Percentiles rank a stretch among this genome's conserved stretches.
Conservation (phyloP, 257 asterid species). For the Striga asiatica region DNA sequence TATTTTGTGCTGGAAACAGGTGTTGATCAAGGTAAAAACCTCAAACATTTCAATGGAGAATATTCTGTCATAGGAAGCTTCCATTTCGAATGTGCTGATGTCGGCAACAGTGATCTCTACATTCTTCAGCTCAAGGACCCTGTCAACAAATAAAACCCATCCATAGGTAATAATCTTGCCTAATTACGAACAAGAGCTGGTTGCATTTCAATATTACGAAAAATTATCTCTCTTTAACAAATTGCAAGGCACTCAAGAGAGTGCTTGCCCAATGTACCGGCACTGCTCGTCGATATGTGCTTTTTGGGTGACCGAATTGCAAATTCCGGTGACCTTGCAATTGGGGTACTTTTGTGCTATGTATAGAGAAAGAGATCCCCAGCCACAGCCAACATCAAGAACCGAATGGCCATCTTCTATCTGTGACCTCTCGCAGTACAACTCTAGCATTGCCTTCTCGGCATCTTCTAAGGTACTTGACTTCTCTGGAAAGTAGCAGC, state of each 20-base stretch:
- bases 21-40: slow-evolving; percentile 32
- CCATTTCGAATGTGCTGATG: slow-evolving; percentile 68
- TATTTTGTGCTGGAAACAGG: not conserved
- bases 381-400: slow-evolving; percentile 96
- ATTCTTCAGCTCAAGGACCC: slow-evolving; percentile 58
- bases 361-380: slow-evolving; percentile 80
- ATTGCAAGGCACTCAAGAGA: too few species aligned
- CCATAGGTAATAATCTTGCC: too few species aligned
- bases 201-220: too few species aligned
- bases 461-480: slow-evolving; percentile 80
- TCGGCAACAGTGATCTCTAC: slow-evolving; percentile 78
- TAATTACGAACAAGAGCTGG: not conserved
- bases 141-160: too few species aligned
- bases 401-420: slow-evolving; percentile 72
- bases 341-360: slow-evolving; percentile 64
- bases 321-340: slow-evolving; percentile 70
- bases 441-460: slow-evolving; percentile 75
- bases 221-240: too few species aligned
- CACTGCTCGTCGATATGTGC: slow-evolving; percentile 62
- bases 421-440: slow-evolving; percentile 78
- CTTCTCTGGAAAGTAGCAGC: slow-evolving; percentile 55
- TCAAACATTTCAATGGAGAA: slow-evolving; percentile 92
- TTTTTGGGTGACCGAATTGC: slow-evolving; percentile 86
- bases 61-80: slow-evolving; percentile 72
- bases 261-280: too few species aligned